These are phyloP conservation scores for Nicotiana otophora DNA, from an alignment of 257 asterid species.

Conservation along the genomic window DNA sequence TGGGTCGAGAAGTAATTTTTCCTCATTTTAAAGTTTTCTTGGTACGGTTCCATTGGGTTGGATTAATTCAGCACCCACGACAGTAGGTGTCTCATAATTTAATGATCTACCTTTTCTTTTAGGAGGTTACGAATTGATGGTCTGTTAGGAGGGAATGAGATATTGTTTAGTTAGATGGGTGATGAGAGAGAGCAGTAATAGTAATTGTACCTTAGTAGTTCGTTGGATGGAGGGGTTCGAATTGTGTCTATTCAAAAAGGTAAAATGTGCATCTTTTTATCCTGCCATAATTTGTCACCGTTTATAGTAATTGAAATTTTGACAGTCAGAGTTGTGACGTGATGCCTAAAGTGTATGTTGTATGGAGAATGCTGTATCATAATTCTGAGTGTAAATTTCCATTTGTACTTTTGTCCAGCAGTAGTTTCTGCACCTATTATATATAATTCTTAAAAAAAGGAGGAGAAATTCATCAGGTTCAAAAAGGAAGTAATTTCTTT, in stretches of 20 bases:
- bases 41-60: constrained; percentile 2
- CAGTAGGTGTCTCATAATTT: neutral
- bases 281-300: neutral
- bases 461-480: too few relatives aligned
- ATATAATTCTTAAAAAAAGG: too few relatives aligned
- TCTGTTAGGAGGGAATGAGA: constrained; percentile 5
- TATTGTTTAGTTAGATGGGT: neutral
- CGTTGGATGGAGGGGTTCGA: neutral
- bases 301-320: neutral
- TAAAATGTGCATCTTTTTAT: neutral
- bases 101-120: neutral
- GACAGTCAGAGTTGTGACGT: neutral
- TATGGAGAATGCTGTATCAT: neutral
- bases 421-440: neutral
- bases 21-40: neutral
- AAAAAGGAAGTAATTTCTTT: neutral
- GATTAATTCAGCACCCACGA: neutral
- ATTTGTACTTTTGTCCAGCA: neutral
- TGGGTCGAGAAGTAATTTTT: constrained; percentile 8
- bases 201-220: neutral
- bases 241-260: too few relatives aligned
- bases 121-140: neutral
- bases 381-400: neutral
- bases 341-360: neutral
- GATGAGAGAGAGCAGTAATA: neutral